Conservation (phyloP, 108 stramenopile species). For the Chaetoceros tenuissimus region DNA sequence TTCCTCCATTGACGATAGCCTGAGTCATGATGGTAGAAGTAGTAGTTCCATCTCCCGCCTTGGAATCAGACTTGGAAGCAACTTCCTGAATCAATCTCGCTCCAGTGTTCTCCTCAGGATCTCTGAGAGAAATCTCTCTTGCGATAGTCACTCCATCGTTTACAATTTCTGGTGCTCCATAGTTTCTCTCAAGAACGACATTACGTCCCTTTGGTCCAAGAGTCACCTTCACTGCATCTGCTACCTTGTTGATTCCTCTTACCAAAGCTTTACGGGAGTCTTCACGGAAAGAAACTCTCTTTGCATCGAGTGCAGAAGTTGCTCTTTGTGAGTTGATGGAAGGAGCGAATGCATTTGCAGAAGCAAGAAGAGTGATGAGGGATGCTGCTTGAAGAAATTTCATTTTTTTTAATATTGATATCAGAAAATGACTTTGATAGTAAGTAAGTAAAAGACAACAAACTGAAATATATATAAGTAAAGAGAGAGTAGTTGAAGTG, state of each 20-base stretch:
- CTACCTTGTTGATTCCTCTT: conserved; percentile 89
- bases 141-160: conserved; percentile 98
- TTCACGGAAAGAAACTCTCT: conserved; percentile 84
- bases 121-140: conserved; percentile 70
- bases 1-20: conserved; percentile 93
- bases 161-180: conserved; percentile 95
- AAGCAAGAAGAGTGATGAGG: too few species aligned
- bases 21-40: conserved; percentile 96
- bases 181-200: conserved; percentile 92
- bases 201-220: conserved; percentile 96
- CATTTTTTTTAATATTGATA: too few species aligned
- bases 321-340: too few species aligned
- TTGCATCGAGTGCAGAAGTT: conserved; percentile 33
- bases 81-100: conserved; percentile 91
- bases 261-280: conserved; percentile 84
- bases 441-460: too few species aligned
- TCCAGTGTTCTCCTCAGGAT: conserved; percentile 91
- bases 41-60: conserved; percentile 97
- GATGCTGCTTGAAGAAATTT: too few species aligned
- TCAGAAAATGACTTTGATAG: too few species aligned
- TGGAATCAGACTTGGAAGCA: conserved; percentile 88
- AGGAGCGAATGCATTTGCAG: too few species aligned
- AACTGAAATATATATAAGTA: too few species aligned
- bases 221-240: conserved; percentile 95
- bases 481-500: too few species aligned